These are phyloP conservation scores for Phytophthora pinifolia DNA, from an alignment of 352 stramenopile species.

Conservation along the genomic window DNA sequence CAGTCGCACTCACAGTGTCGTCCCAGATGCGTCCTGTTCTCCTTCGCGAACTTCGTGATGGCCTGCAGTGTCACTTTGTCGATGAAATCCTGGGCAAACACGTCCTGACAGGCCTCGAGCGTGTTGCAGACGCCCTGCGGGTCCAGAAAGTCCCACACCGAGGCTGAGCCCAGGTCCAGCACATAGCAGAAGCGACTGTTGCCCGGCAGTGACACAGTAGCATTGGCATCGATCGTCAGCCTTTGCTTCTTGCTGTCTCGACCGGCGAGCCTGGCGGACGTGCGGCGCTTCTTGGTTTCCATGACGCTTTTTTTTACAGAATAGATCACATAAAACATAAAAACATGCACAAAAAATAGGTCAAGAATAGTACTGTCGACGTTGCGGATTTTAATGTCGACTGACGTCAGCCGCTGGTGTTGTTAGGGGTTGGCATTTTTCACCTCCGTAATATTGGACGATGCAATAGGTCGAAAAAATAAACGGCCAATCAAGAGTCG, in stretches of 20 bases:
- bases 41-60: slow-evolving; percentile 13
- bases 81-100: slow-evolving; percentile 10
- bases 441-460: no score
- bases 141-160: slow-evolving; percentile 17
- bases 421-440: no score
- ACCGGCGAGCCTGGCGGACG: background rate
- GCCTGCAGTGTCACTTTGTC: slow-evolving; percentile 11
- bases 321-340: background rate
- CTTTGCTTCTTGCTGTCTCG: slow-evolving; percentile 18
- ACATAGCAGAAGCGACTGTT: slow-evolving; percentile 12
- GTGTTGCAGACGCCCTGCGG: slow-evolving; percentile 8
- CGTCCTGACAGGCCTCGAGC: slow-evolving; percentile 4
- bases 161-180: slow-evolving; percentile 11
- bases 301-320: slow-evolving; percentile 2
- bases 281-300: background rate
- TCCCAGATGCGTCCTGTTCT: slow-evolving; percentile 21
- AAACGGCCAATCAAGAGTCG: no score
- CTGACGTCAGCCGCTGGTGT: no score
- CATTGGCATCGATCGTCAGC: background rate
- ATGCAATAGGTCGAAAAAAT: no score
- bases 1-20: slow-evolving; percentile 23
- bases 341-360: no score
- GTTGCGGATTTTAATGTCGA: no score
- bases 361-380: no score
- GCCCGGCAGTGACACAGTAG: background rate